Evolutionary conservation across 495 filamentous ascomycete genomes (phyloP).

Genomic region (Penicillium robsamsonii): DNA sequence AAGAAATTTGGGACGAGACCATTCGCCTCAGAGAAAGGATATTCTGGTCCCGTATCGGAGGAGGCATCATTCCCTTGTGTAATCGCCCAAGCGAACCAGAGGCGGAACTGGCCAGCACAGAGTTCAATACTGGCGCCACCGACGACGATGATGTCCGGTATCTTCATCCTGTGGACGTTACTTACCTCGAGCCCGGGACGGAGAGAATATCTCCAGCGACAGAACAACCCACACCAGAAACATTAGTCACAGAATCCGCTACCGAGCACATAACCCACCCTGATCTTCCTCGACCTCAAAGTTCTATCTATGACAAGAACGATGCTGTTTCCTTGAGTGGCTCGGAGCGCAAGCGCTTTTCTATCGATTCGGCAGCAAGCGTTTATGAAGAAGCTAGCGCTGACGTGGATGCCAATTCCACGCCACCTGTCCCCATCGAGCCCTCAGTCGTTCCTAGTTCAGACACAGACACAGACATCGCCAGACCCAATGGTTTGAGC

Average conservation of each 20-base stretch:
- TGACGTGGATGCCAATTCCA: not conserved
- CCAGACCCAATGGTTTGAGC: slow-evolving; percentile 2
- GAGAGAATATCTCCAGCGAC: slow-evolving; percentile 6
- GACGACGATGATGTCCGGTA: slow-evolving; percentile 3
- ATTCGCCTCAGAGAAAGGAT: slow-evolving; percentile 85
- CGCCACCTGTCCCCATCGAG: not conserved
- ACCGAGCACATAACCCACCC: not conserved
- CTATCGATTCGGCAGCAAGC: slow-evolving; percentile 24
- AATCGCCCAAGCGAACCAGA: slow-evolving; percentile 16
- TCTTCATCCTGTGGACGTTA: slow-evolving; percentile 14
- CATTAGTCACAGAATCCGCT: not conserved
- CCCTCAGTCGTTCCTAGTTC: slow-evolving; percentile 1
- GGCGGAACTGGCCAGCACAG: slow-evolving; percentile 2
- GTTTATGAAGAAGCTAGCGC: slow-evolving; percentile 29
- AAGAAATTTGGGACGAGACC: slow-evolving; percentile 89
- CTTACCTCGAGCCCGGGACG: slow-evolving; percentile 2
- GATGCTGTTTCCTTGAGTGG: slow-evolving; percentile 12
- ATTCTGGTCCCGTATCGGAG: slow-evolving; percentile 93
- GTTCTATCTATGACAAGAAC: slow-evolving; percentile 7
- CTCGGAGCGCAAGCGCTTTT: slow-evolving; percentile 13
- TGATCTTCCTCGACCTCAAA: slow-evolving; percentile 8
- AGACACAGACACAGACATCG: not conserved
- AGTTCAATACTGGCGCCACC: not conserved
- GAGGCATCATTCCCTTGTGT: slow-evolving; percentile 75
- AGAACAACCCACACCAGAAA: not conserved